Evolutionary conservation across 2,329 filamentous ascomycete species (phyloP).

Genomic region (Stemphylium vesicarium): DNA sequence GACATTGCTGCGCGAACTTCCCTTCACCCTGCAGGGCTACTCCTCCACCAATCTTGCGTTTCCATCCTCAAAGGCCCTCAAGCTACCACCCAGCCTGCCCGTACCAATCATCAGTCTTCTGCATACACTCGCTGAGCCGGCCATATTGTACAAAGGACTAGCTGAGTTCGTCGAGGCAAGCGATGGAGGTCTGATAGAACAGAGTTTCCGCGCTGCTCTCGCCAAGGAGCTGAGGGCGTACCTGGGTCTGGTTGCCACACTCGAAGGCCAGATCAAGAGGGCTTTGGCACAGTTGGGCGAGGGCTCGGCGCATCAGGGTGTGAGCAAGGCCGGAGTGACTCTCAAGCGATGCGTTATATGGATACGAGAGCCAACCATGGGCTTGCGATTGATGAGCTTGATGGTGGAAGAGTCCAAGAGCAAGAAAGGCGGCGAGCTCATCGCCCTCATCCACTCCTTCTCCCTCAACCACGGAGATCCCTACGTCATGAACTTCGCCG

Average conservation of each 20-base stretch:
- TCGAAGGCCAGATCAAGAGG: conserved; percentile 89
- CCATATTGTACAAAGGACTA: conserved; percentile 84
- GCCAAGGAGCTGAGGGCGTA: conserved; percentile 86
- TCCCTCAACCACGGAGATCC: conserved; percentile 94
- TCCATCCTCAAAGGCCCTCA: conserved; percentile 69
- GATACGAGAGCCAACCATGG: conserved; percentile 97
- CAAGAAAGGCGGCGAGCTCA: conserved; percentile 87
- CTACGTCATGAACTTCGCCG: conserved; percentile 90
- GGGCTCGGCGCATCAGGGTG: conserved; percentile 68
- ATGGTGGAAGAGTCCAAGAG: conserved; percentile 89
- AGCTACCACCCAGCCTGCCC: conserved; percentile 79
- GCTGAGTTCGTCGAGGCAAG: conserved; percentile 81
- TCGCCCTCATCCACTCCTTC: conserved; percentile 91
- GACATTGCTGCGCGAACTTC: conserved; percentile 69
- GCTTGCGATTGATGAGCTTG: conserved; percentile 86
- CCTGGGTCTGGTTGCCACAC: conserved; percentile 84
- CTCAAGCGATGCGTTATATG: conserved; percentile 95
- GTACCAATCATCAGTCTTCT: conserved; percentile 85
- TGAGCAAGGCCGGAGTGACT: conserved; percentile 88
- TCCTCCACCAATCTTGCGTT: conserved; percentile 87
- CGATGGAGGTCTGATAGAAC: conserved; percentile 83
- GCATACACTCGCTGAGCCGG: conserved; percentile 89
- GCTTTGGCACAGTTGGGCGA: conserved; percentile 78
- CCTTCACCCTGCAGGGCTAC: conserved; percentile 90
- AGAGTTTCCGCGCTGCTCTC: conserved; percentile 89